These are phyloP conservation scores for Ophioceras dolichostomum DNA, from an alignment of 2,329 filamentous ascomycete genomes.

Conservation along the genomic window DNA sequence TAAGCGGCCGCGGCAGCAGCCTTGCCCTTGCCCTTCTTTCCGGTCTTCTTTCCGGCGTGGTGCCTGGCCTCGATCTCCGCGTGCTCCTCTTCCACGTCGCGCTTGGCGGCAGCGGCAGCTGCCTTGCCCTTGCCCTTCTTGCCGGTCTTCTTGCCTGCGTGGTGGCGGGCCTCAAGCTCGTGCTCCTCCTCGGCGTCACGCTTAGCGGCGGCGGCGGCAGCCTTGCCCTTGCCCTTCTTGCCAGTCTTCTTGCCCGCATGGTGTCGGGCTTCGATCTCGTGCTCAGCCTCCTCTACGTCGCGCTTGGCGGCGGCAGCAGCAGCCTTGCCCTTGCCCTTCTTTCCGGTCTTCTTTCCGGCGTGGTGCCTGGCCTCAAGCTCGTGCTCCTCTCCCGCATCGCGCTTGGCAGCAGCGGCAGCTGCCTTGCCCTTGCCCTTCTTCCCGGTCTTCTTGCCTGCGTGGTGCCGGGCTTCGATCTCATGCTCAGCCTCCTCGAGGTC, in stretches of 20 bases:
- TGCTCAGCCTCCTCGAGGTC: not conserved
- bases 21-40: conserved; percentile 8
- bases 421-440: conserved; percentile 4
- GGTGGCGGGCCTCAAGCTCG: conserved; percentile 8
- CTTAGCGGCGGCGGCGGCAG: not conserved
- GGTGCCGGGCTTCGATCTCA: conserved; percentile 7
- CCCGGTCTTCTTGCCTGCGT: conserved; percentile 9
- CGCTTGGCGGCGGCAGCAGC: too few relatives aligned
- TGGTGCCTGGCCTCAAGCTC: conserved; percentile 9
- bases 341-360: conserved; percentile 7
- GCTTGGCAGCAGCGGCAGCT: not conserved
- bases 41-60: conserved; percentile 10
- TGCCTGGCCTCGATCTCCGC: conserved; percentile 8
- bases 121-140: conserved; percentile 5
- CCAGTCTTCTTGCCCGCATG: conserved; percentile 3
- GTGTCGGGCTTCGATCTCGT: conserved; percentile 7
- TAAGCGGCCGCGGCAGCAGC: too few relatives aligned
- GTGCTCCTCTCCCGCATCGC: not conserved
- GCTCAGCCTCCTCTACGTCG: not conserved
- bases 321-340: conserved; percentile 7
- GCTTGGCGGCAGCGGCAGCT: not conserved
- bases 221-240: conserved; percentile 1
- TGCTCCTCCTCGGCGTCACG: not conserved
- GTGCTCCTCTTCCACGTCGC: not conserved
- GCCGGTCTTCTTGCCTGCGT: conserved; percentile 9